These are phyloP conservation scores for Tuber microsphaerosporum DNA, from an alignment of 495 filamentous ascomycete genomes.

Conservation along the genomic window DNA sequence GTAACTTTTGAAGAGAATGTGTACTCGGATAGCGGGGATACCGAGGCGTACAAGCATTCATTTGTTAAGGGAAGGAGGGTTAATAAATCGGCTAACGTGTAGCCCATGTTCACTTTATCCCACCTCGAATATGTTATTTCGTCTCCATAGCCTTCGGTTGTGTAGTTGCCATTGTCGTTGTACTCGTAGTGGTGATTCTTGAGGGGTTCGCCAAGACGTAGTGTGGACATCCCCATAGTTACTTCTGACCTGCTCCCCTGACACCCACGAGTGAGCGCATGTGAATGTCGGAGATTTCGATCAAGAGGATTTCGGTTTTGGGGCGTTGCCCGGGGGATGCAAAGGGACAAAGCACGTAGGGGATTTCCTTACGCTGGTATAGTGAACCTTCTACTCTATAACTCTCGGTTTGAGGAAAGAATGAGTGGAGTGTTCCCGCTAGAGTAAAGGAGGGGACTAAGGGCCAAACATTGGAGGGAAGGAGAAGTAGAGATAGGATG, in stretches of 20 bases:
- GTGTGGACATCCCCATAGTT: not conserved
- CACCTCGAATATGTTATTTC: not conserved
- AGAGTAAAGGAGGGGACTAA: not conserved
- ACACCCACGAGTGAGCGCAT: not conserved
- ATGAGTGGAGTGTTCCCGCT: not conserved
- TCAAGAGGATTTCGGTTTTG: not conserved
- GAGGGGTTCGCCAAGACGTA: not conserved
- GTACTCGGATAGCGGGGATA: not conserved
- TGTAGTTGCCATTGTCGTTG: not conserved
- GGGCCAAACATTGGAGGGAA: not conserved
- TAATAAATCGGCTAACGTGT: not conserved
- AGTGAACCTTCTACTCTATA: not conserved
- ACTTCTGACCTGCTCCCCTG: not conserved
- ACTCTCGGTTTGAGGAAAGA: not conserved
- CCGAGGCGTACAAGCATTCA: not conserved
- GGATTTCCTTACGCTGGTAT: not conserved
- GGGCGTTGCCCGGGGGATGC: not conserved
- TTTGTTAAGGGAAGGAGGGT: not conserved
- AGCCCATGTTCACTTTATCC: not conserved
- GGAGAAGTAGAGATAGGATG: not conserved
- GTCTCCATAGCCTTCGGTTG: not conserved
- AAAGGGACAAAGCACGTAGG: not conserved
- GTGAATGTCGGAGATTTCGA: not conserved
- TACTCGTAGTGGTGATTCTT: not conserved
- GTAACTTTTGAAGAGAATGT: not conserved